Conservation (phyloP, 352 stramenopile genomes). For the Globisporangium recalcitrans region DNA sequence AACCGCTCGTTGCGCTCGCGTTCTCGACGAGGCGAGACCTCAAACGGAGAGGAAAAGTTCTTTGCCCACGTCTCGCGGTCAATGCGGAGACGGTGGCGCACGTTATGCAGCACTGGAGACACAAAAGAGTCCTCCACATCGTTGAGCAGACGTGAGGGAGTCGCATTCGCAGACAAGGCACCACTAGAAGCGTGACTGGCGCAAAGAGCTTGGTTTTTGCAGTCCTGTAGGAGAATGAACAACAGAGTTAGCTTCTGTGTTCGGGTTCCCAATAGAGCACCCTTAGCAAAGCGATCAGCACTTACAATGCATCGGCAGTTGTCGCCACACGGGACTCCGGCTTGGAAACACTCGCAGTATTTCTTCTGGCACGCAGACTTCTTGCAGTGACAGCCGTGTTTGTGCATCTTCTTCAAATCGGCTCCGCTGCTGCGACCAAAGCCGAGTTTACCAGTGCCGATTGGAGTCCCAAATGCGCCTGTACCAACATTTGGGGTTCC, state of each 20-base stretch:
- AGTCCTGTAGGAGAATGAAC: constrained; percentile 39
- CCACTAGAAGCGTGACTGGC: constrained; percentile 28
- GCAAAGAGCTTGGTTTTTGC: constrained; percentile 69
- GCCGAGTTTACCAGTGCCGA: constrained; percentile 12
- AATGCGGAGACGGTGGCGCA: constrained; percentile 56
- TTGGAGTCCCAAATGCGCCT: constrained; percentile 23
- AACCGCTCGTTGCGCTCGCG: constrained; percentile 48
- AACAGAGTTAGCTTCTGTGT: constrained; percentile 3
- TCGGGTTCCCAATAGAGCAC: neutral
- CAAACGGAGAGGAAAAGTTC: constrained; percentile 64
- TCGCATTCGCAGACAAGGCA: constrained; percentile 18
- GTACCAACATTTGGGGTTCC: neutral
- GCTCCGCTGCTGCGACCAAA: constrained; percentile 16
- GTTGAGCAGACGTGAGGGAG: constrained; percentile 20
- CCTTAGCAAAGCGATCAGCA: constrained; percentile 6
- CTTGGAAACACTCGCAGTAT: constrained; percentile 97
- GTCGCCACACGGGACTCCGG: constrained; percentile 74
- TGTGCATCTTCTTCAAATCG: constrained; percentile 82
- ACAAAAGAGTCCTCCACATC: constrained; percentile 57
- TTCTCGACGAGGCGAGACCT: constrained; percentile 44
- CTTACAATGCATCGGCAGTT: constrained; percentile 89
- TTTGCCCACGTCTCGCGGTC: constrained; percentile 63
- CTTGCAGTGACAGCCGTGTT: constrained; percentile 94
- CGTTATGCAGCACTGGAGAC: constrained; percentile 46
- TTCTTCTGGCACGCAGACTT: constrained; percentile 97